Conservation (phyloP, 2,329 filamentous ascomycete species). For the Lecanoromycetidae sp. region DNA sequence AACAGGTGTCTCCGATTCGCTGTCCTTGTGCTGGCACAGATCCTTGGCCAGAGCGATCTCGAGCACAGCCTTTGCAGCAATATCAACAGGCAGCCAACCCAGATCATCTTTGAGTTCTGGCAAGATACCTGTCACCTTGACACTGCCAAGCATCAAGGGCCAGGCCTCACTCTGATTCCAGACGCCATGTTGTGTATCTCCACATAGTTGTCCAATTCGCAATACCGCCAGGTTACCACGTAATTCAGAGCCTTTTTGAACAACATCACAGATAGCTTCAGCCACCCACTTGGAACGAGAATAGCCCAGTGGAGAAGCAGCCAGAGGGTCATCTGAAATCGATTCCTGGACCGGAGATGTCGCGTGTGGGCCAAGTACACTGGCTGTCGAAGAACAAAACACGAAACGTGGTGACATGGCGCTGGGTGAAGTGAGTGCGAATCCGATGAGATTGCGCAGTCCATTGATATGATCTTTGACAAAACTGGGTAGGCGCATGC, state of each 20-base stretch:
- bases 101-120: constrained; percentile 35
- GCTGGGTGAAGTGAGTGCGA: constrained; percentile 28
- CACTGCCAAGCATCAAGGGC: constrained; percentile 39
- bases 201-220: constrained; percentile 41
- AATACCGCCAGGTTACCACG: constrained; percentile 32
- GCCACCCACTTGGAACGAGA: constrained; percentile 48
- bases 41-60: constrained; percentile 19
- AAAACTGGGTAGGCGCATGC: constrained; percentile 44
- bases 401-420: constrained; percentile 26
- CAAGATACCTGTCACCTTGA: constrained; percentile 33
- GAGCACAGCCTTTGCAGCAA: constrained; percentile 28
- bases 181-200: constrained; percentile 35
- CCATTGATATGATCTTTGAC: constrained; percentile 41
- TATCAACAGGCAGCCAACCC: constrained; percentile 35
- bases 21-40: neutral
- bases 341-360: constrained; percentile 30
- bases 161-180: constrained; percentile 44
- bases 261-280: constrained; percentile 40
- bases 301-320: constrained; percentile 41
- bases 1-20: constrained; percentile 24
- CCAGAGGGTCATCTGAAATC: constrained; percentile 25
- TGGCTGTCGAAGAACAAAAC: constrained; percentile 44
- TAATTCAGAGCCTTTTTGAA: constrained; percentile 23
- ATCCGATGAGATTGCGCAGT: constrained; percentile 37
- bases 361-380: constrained; percentile 25